These are phyloP conservation scores for Fraxinus platypoda DNA, from an alignment of 305 asterid species.

Conservation along the genomic window DNA sequence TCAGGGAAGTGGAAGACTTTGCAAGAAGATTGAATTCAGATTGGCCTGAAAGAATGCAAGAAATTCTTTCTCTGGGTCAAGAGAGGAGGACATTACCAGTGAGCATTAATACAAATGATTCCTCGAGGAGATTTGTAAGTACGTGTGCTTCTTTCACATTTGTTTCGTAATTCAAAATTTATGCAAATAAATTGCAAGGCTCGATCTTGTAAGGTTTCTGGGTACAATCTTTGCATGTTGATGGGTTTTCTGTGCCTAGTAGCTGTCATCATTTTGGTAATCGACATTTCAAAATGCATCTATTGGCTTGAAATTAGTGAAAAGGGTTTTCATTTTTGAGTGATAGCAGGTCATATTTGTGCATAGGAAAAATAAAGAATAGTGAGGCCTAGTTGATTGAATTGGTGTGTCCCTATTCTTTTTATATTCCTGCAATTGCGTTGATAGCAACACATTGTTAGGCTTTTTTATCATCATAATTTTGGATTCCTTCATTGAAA, in stretches of 20 bases:
- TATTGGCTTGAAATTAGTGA: background rate
- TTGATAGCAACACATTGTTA: background rate
- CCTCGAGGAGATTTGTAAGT: constrained; percentile 64
- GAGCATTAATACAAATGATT: constrained; percentile 63
- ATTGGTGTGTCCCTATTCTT: background rate
- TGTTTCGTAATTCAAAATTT: background rate
- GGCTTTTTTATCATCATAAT: background rate
- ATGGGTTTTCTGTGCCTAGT: background rate
- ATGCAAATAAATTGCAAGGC: background rate
- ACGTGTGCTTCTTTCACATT: constrained; percentile 14
- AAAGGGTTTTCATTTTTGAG: background rate
- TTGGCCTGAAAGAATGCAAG: constrained; percentile 95
- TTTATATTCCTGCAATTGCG: background rate
- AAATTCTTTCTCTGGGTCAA: constrained; percentile 75
- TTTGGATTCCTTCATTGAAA: background rate
- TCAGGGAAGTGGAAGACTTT: constrained; percentile 97
- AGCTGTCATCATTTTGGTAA: background rate
- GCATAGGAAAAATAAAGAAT: background rate
- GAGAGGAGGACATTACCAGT: constrained; percentile 61
- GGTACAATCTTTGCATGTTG: background rate
- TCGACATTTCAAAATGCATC: background rate
- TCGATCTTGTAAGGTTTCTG: background rate
- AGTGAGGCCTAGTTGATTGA: background rate
- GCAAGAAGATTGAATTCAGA: constrained; percentile 86
- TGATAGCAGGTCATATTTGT: background rate